A percentile compares a stretch with the other conserved stretches of the same genome.
phyloP scores from a whole-genome alignment of 1,284 basidiomycete species.

The Somion occarium region DNA sequence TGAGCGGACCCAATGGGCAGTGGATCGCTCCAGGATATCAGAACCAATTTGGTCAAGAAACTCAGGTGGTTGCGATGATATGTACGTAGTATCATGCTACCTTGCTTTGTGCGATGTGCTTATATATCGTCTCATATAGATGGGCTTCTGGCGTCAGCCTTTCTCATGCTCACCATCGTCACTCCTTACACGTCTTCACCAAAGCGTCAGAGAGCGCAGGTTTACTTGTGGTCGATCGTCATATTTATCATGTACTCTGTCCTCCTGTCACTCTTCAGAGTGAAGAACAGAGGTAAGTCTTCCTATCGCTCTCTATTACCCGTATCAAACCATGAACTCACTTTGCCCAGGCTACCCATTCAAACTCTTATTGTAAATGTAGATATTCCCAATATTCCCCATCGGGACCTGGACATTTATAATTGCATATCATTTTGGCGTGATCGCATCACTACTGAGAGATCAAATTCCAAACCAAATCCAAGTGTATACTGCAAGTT shows the following conservation, averaged over 20 bases:
- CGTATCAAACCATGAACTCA: constrained; percentile 5
- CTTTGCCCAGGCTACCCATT: constrained; percentile 66
- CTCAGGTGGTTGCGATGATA: constrained; percentile 80
- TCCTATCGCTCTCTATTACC: constrained; percentile 2
- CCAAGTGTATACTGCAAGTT: not conserved
- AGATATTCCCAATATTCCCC: no score
- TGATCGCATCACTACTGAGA: not conserved
- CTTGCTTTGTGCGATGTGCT: constrained; percentile 8
- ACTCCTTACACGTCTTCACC: constrained; percentile 79
- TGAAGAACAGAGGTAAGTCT: constrained; percentile 82
- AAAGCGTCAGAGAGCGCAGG: constrained; percentile 74
- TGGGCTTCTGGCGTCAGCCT: constrained; percentile 74
- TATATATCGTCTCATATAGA: constrained; percentile 49
- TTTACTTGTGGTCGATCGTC: constrained; percentile 87
- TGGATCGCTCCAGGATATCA: constrained; percentile 90
- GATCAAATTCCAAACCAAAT: not conserved
- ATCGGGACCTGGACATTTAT: no score
- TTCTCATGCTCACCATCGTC: constrained; percentile 80
- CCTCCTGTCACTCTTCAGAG: constrained; percentile 83
- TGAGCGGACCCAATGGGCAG: constrained; percentile 55
- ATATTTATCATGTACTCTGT: constrained; percentile 85
- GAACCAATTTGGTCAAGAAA: constrained; percentile 91
- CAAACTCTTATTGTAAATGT: constrained; percentile 51
- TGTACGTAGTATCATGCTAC: constrained; percentile 73
- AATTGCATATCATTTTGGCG: not conserved